Conservation (phyloP, 768 basidiomycete species). For the Suillus hirtellus region DNA sequence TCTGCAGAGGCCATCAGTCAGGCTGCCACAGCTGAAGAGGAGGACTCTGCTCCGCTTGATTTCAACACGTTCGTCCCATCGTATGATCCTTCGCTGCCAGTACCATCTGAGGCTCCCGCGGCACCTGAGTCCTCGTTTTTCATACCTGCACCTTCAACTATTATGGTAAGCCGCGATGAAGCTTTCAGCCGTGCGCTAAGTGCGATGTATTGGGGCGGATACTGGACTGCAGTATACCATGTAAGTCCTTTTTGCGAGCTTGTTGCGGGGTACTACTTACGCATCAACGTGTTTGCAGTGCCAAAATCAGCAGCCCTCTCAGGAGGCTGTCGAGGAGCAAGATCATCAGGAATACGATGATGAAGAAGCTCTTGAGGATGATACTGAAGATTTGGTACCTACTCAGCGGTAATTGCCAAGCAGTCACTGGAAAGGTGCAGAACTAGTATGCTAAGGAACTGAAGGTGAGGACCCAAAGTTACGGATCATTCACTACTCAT, state of each 20-base stretch:
- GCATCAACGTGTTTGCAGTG: constrained; percentile 26
- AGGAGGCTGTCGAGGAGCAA: constrained; percentile 23
- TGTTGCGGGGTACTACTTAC: background rate
- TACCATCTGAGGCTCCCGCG: constrained; percentile 27
- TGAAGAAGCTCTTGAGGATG: constrained; percentile 29
- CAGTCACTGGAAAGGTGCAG: background rate
- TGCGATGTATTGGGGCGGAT: constrained; percentile 87
- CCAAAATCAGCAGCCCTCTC: constrained; percentile 29
- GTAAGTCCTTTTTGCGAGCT: constrained; percentile 39
- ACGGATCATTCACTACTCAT: constrained; percentile 1
- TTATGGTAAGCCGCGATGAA: constrained; percentile 63
- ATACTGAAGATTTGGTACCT: constrained; percentile 28
- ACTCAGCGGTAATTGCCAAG: constrained; percentile 27
- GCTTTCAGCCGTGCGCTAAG: constrained; percentile 73
- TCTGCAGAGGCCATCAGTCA: constrained; percentile 4
- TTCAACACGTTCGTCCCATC: constrained; percentile 71
- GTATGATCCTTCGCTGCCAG: constrained; percentile 63
- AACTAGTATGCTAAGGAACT: background rate
- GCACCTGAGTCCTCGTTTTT: constrained; percentile 21
- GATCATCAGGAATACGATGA: constrained; percentile 30
- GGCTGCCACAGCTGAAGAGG: constrained; percentile 27
- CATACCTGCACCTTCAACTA: constrained; percentile 34
- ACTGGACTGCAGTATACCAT: constrained; percentile 86
- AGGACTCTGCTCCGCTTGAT: constrained; percentile 62
- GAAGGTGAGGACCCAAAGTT: constrained; percentile 4